These are phyloP conservation scores for Erodium maritimum DNA, from an alignment of 345 rosid species.

Conservation along the genomic window DNA sequence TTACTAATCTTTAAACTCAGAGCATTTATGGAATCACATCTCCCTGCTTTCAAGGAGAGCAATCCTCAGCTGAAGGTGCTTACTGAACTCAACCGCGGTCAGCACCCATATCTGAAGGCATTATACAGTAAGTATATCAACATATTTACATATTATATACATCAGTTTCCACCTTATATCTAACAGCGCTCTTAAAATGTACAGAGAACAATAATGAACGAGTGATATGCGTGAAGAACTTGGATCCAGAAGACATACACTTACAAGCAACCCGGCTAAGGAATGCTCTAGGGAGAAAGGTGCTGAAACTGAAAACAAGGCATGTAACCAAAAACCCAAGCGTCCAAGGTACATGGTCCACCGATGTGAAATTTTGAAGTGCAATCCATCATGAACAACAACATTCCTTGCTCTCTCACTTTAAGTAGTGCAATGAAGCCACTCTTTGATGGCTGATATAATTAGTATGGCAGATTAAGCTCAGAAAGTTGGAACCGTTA, in stretches of 20 bases:
- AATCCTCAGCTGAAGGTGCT: conserved; percentile 77
- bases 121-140: conserved; percentile 38
- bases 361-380: conserved; percentile 41
- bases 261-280: conserved; percentile 61
- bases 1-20: conserved; percentile 13
- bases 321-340: conserved; percentile 72
- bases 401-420: no score
- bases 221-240: conserved; percentile 81
- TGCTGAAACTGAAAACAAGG: conserved; percentile 60
- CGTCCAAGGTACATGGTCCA: conserved; percentile 88
- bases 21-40: conserved; percentile 75
- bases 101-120: conserved; percentile 75
- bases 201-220: conserved; percentile 66
- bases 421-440: neutral
- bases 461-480: no score
- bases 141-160: neutral
- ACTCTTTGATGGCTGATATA: neutral
- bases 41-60: conserved; percentile 47
- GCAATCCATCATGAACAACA: conserved; percentile 2
- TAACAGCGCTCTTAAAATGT: neutral
- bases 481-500: no score
- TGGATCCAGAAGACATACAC: conserved; percentile 53
- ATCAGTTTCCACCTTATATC: neutral
- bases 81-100: conserved; percentile 64
- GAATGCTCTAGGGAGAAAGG: conserved; percentile 73